Evolutionary conservation across 352 stramenopile genomes (phyloP).

Genomic region (Pythium utonaiense): DNA sequence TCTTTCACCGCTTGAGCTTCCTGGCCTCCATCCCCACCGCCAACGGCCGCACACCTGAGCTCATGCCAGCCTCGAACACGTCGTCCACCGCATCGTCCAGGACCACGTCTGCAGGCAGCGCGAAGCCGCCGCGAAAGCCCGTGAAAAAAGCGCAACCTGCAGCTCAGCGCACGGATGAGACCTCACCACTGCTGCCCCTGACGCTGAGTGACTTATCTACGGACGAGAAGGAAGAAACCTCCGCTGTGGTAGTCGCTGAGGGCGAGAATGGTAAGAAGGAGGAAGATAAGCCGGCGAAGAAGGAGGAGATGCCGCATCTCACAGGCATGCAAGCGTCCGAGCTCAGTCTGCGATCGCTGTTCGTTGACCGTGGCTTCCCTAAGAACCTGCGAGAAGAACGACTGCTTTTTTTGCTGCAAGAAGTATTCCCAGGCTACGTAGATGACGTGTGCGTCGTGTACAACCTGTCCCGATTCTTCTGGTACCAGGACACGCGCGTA

Average conservation of each 20-base stretch:
- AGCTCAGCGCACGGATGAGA: conserved; percentile 16
- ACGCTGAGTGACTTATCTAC: not conserved
- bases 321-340: conserved; percentile 80
- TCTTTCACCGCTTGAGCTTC: conserved; percentile 62
- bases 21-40: conserved; percentile 54
- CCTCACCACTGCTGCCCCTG: conserved; percentile 1
- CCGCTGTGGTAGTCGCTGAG: not conserved
- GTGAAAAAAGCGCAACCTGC: conserved; percentile 16
- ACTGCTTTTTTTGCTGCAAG: conserved; percentile 68
- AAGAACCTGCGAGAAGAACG: conserved; percentile 75
- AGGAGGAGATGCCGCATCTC: conserved; percentile 38
- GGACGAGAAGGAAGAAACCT: not conserved
- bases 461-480: conserved; percentile 75
- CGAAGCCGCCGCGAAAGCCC: conserved; percentile 13
- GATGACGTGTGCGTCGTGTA: conserved; percentile 80
- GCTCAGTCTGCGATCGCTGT: conserved; percentile 70
- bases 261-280: conserved; percentile 2
- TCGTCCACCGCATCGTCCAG: not conserved
- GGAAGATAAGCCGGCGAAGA: conserved; percentile 17
- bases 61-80: not conserved
- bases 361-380: conserved; percentile 73
- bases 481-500: conserved; percentile 45
- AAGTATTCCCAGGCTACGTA: conserved; percentile 81
- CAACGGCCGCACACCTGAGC: conserved; percentile 6
- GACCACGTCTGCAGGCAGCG: not conserved